Percentiles rank a stretch among this genome's conserved stretches.
Conservation (phyloP, 1,284 basidiomycete species). For the Agaricales sp. region DNA sequence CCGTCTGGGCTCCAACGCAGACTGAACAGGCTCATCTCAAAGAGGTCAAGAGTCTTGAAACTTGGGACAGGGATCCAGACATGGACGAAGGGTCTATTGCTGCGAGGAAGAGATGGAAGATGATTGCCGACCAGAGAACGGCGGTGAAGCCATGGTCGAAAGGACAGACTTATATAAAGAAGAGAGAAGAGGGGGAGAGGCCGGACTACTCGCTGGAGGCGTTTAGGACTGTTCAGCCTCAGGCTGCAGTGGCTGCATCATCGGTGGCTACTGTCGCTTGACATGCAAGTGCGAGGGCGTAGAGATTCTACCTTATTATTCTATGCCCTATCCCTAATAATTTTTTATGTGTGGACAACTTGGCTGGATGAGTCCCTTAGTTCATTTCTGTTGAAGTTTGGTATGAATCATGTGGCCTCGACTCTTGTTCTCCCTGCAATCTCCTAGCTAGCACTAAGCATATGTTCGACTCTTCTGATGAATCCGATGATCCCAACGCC, state of each 20-base stretch:
- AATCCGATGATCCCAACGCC: neutral
- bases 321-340: neutral
- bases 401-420: neutral
- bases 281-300: neutral
- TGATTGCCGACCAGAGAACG: conserved; percentile 42
- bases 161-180: conserved; percentile 56
- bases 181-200: conserved; percentile 60
- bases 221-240: neutral
- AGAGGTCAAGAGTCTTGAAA: conserved; percentile 52
- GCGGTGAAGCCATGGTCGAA: conserved; percentile 44
- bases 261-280: neutral
- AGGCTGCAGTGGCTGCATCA: neutral
- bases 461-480: neutral
- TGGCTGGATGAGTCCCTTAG: neutral
- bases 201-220: conserved; percentile 40
- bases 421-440: neutral
- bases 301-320: neutral
- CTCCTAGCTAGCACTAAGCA: too few species aligned
- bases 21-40: conserved; percentile 50
- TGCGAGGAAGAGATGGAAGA: conserved; percentile 68
- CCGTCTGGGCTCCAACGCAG: conserved; percentile 53
- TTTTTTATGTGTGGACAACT: neutral
- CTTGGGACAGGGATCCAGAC: conserved; percentile 44
- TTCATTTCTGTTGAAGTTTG: neutral
- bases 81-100: conserved; percentile 48